Percentiles rank a stretch among this genome's conserved stretches.
These are phyloP conservation scores for Furcasterigmium furcatum DNA, from an alignment of 2,329 filamentous ascomycete species.

Conservation along the genomic window DNA sequence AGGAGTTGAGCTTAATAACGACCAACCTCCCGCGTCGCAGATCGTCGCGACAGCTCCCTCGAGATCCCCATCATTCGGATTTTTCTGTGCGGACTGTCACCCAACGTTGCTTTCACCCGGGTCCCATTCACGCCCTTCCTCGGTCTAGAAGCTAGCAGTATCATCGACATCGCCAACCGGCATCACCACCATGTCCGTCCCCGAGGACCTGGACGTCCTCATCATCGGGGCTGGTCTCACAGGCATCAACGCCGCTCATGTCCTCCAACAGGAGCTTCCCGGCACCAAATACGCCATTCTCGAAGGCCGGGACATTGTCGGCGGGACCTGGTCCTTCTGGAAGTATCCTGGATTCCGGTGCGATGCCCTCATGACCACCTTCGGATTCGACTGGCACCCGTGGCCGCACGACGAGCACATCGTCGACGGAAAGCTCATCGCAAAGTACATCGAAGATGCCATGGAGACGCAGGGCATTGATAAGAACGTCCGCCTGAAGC, in stretches of 20 bases:
- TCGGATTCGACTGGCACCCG: slow-evolving; percentile 68
- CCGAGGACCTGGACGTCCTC: slow-evolving; percentile 46
- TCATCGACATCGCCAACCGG: too few relatives aligned
- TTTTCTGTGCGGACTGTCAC: too few relatives aligned
- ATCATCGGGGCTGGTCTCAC: slow-evolving; percentile 72
- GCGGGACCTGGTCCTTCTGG: slow-evolving; percentile 79
- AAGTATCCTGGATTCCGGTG: slow-evolving; percentile 71
- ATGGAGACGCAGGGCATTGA: slow-evolving; percentile 48
- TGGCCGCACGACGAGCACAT: slow-evolving; percentile 58
- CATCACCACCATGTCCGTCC: slow-evolving; percentile 3
- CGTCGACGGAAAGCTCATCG: slow-evolving; percentile 48
- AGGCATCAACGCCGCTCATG: slow-evolving; percentile 71
- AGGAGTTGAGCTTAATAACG: too few relatives aligned
- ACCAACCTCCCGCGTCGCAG: too few relatives aligned
- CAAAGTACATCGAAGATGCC: slow-evolving; percentile 50
- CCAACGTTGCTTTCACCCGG: too few relatives aligned
- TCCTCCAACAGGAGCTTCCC: slow-evolving; percentile 56
- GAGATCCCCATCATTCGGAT: too few relatives aligned
- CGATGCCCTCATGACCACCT: slow-evolving; percentile 59
- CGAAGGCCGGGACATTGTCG: slow-evolving; percentile 62
- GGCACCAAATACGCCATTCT: slow-evolving; percentile 59
- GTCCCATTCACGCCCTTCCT: too few relatives aligned
- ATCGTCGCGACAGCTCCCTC: too few relatives aligned
- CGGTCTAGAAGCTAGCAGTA: too few relatives aligned
- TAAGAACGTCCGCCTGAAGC: slow-evolving; percentile 47